Evolutionary conservation across 345 rosid species (phyloP).

Genomic region (Gossypium thurberi): DNA sequence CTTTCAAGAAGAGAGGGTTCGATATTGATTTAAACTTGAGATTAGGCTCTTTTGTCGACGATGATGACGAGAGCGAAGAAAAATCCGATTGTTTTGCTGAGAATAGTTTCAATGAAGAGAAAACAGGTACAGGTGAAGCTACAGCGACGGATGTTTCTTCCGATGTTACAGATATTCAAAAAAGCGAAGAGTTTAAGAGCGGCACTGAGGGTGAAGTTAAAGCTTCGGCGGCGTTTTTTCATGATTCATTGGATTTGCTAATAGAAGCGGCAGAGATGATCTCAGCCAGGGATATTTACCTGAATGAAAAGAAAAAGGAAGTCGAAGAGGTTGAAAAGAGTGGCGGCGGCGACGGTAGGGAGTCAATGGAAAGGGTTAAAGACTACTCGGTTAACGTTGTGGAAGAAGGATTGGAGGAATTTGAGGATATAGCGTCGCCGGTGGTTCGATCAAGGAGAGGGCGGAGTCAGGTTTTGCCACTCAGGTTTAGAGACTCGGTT

Average conservation of each 20-base stretch:
- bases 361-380: constrained; percentile 3
- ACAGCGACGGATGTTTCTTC: constrained; percentile 13
- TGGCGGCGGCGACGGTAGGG: background rate
- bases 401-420: constrained; percentile 5
- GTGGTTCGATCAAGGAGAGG: constrained; percentile 38
- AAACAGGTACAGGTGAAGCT: background rate
- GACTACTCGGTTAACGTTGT: background rate
- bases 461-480: constrained; percentile 36
- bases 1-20: constrained; percentile 16
- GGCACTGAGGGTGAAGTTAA: constrained; percentile 4
- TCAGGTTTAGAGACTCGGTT: constrained; percentile 40
- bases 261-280: constrained; percentile 38
- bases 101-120: constrained; percentile 15
- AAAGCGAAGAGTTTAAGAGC: background rate
- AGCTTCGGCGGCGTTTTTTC: background rate
- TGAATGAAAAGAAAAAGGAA: background rate
- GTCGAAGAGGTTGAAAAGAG: background rate
- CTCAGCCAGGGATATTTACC: constrained; percentile 10
- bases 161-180: constrained; percentile 17
- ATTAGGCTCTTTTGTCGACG: constrained; percentile 11
- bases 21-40: constrained; percentile 35
- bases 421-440: constrained; percentile 17
- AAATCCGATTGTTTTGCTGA: constrained; percentile 16
- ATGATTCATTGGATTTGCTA: constrained; percentile 25
- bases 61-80: constrained; percentile 12